Base-by-base conservation (phyloP, 2,329 filamentous ascomycete genomes). In the Cercospora sojina region DNA sequence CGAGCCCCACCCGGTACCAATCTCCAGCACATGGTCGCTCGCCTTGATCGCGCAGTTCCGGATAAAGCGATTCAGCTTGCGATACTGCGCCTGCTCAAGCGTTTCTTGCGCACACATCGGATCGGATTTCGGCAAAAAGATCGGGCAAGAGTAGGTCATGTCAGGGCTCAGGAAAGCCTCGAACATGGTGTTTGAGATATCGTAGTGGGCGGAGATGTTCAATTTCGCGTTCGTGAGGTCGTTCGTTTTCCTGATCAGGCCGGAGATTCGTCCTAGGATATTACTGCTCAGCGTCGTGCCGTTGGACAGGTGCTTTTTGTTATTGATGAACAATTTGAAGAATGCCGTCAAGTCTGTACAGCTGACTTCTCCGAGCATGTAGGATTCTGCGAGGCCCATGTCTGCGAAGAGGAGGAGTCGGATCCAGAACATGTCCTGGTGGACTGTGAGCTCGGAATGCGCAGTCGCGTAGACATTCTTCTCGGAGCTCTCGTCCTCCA, bases 111-210 rank as follows among this genome's bases (percentile, higher is more conserved):
- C 70, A n/a, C 76, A 76, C 43, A 78, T 70, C 3, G 79, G 73
- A 56, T 82, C 79, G 10, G 79, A 79, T 38, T 76, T 78, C 0
- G 79, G 80, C 53, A 82, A 79, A 88, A 89, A 90, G 59, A 91
- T 87, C 2, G 89, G 86, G 74, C 89, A 91, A 0, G 88, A 91
- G 72, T 91, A 91, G 3, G 89, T 91, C 89, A 92, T 91, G 73
- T 91, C 90, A n/a, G 85, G 82, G 0, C 88, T 90, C 29, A 91
- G 81, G 70, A 91, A 91, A 0, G 89, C 88, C 5, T 88, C 87
- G 72, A 92, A 91, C 87, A 91, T 90, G 65, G 88, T 87, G 73
- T 92, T 92, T 70, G 86, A 88, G 68, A 91, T 90, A 72, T 92
- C 90, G 75, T 92, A 92, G 70, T 92, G 90, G 4, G 89, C 88